Conservation (phyloP, 495 filamentous ascomycete genomes). For the Ramalina peruviana region DNA sequence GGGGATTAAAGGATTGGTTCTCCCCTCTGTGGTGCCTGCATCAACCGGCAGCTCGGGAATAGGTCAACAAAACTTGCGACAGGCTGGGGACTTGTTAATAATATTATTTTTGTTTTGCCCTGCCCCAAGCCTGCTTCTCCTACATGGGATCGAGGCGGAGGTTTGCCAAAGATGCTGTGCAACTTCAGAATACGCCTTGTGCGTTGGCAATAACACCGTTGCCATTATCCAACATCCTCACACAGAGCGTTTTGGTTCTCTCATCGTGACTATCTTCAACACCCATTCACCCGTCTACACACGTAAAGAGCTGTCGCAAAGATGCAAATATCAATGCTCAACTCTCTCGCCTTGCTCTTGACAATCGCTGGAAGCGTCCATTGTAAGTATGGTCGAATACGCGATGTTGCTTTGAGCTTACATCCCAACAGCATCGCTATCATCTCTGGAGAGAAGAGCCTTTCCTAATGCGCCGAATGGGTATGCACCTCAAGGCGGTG, state of each 20-base stretch:
- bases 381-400: background rate
- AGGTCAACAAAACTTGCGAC: too few species aligned
- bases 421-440: background rate
- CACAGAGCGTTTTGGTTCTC: background rate
- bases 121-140: too few species aligned
- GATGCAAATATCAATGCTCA: too few species aligned
- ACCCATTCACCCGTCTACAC: background rate
- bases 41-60: too few species aligned
- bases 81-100: too few species aligned
- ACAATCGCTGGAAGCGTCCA: background rate
- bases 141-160: too few species aligned
- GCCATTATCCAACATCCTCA: background rate
- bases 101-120: too few species aligned
- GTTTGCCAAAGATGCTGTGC: too few species aligned
- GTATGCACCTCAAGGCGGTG: conserved; percentile 28
- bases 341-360: conserved; percentile 13
- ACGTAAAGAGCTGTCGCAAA: too few species aligned
- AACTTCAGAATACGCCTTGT: too few species aligned
- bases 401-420: background rate
- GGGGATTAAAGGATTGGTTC: too few species aligned
- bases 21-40: too few species aligned
- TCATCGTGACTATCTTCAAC: background rate
- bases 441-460: conserved; percentile 14
- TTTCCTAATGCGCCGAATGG: conserved; percentile 35
- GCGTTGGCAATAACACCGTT: background rate